Percentiles rank a stretch among this genome's conserved stretches.
Conservation (phyloP, 306 rosid genomes). For the Senna tora region DNA sequence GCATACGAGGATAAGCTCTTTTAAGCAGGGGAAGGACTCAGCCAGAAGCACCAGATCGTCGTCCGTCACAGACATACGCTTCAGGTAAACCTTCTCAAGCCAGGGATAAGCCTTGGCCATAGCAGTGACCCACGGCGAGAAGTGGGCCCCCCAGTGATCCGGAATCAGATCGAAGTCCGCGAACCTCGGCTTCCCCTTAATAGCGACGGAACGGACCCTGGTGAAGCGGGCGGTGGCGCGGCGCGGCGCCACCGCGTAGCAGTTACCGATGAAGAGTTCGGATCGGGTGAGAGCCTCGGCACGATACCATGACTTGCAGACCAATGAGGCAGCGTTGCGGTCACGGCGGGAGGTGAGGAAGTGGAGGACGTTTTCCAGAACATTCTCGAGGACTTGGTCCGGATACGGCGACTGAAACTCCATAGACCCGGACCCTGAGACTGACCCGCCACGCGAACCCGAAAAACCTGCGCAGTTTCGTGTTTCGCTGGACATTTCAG, state of each 20-base stretch:
- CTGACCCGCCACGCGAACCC: slow-evolving; percentile 26
- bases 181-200: slow-evolving; percentile 87
- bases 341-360: slow-evolving; percentile 75
- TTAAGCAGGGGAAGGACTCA: slow-evolving; percentile 55
- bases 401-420: slow-evolving; percentile 50
- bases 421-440: slow-evolving; percentile 34
- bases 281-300: slow-evolving; percentile 93
- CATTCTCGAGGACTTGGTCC: slow-evolving; percentile 89
- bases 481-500: slow-evolving; percentile 55
- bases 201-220: slow-evolving; percentile 57
- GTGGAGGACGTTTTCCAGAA: slow-evolving; percentile 90
- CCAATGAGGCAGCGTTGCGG: slow-evolving; percentile 96
- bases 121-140: slow-evolving; percentile 66
- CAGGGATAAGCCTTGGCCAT: slow-evolving; percentile 75
- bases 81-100: slow-evolving; percentile 78
- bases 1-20: slow-evolving; percentile 78
- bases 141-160: slow-evolving; percentile 75
- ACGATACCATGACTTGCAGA: slow-evolving; percentile 88
- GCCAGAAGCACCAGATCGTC: slow-evolving; percentile 62
- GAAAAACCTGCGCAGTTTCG: slow-evolving; percentile 47
- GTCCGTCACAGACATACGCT: slow-evolving; percentile 77
- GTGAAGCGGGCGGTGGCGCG: slow-evolving; percentile 66
- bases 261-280: slow-evolving; percentile 90
- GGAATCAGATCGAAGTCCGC: slow-evolving; percentile 94
- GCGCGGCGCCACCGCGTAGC: slow-evolving; percentile 72